Evolutionary conservation across 1,284 basidiomycete species (phyloP), one percentile per base, ranked within the genome.

Genomic region (Rhodotorula sp.): DNA sequence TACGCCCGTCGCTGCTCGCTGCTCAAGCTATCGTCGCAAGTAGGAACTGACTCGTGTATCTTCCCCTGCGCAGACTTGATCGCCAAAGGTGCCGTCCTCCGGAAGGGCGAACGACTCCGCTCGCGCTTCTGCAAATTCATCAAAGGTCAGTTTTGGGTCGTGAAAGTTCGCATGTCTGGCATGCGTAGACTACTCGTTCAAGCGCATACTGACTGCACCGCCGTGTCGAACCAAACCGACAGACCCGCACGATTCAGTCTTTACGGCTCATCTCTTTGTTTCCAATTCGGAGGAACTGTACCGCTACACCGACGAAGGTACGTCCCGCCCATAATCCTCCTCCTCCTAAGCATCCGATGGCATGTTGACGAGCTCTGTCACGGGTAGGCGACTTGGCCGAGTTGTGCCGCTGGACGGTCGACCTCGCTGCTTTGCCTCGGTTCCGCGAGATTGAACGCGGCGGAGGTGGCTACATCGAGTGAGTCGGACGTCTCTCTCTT

Each of bases 401-500:
- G 48, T 82, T 92, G 64, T 92, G 91, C 82, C 88, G 89, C 81
- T 92, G 91, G 91, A 90, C 88, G 12, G 90, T 91, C 56, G 88
- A 92, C 80, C 83, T 92, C 62, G 85, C 86, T 57, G 85, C 87
- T 37, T 80, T 92, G 68, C 90, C 90, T 46, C 53, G 51, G 8
- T 75, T 70, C 49, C 60, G 65, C 26, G 24, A 65, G 26, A 60
- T 74, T 46, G 68, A 54, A 6, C 20, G 51, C 17, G 33, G 29
- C 82, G 88, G 88, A 22, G 88, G 71, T 6, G 74, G 69, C 2
- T 72, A 70, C 64, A 64, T 72, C 63, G 67, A 72, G 68, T 73
- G 63, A 48, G 71, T 69, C n/a, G n/a, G n/a, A n/a, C n/a, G n/a
- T n/a, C n/a, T 57, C 37, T 53, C n/a, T 24, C 3, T 6, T 18